phyloP scores from a whole-genome alignment of 2,329 filamentous ascomycete genomes.

The Lecanicillium sp. region DNA sequence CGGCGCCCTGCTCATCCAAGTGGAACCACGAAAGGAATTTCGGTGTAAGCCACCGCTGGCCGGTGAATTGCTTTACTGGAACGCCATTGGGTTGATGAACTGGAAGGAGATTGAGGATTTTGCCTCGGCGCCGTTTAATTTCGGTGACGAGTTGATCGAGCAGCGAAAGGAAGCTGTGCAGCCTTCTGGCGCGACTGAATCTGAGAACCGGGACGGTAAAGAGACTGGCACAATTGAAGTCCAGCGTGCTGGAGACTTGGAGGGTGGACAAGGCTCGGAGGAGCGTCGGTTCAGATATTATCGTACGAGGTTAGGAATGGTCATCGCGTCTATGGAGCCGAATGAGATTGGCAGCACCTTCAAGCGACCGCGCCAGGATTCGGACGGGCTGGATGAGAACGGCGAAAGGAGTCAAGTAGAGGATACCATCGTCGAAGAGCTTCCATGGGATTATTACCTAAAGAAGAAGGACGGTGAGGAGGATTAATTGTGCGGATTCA shows the following conservation, averaged over 20 bases:
- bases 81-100: constrained; percentile 9
- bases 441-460: constrained; percentile 3
- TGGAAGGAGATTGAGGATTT: constrained; percentile 8
- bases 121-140: background rate
- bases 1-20: constrained; percentile 2
- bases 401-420: background rate
- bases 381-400: constrained; percentile 1
- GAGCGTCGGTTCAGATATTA: background rate
- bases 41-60: constrained; percentile 9
- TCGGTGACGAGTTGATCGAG: background rate
- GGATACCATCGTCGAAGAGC: background rate
- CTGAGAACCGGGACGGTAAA: too few species aligned
- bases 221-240: too few species aligned
- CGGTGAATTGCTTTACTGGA: constrained; percentile 11
- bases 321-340: background rate
- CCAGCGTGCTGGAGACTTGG: too few species aligned
- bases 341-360: background rate
- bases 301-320: background rate
- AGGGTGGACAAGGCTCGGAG: background rate
- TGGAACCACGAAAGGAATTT: constrained; percentile 2
- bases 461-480: background rate
- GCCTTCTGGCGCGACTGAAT: background rate
- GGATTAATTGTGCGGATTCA: background rate
- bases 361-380: background rate
- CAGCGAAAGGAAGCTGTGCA: background rate